Evolutionary conservation across 2,329 filamentous ascomycete genomes (phyloP).

Genomic region (Microthyrium microscopicum): DNA sequence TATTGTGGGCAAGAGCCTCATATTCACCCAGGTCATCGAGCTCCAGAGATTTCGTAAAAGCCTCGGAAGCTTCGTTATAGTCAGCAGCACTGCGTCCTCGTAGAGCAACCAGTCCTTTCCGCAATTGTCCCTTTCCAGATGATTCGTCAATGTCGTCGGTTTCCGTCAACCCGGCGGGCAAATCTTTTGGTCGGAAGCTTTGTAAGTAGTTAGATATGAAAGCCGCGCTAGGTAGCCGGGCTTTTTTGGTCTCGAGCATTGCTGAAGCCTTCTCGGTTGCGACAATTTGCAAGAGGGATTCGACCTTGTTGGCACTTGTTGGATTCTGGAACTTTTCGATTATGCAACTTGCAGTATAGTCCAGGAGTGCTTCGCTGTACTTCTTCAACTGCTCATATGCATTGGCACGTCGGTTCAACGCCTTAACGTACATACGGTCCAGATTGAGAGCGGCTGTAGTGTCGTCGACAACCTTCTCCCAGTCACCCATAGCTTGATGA

Average conservation of each 20-base stretch:
- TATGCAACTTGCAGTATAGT: conserved; percentile 98
- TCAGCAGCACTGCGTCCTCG: conserved; percentile 76
- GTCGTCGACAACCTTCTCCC: conserved; percentile 93
- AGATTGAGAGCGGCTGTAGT: conserved; percentile 88
- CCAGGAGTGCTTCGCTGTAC: conserved; percentile 86
- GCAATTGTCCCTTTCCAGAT: conserved; percentile 70
- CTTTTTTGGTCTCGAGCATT: conserved; percentile 63
- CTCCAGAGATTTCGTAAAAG: conserved; percentile 80
- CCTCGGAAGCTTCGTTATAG: conserved; percentile 72
- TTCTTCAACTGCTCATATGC: conserved; percentile 87
- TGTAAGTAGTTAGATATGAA: conserved; percentile 98
- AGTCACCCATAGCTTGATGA: conserved; percentile 83
- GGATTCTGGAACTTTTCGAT: conserved; percentile 96
- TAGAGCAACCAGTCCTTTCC: conserved; percentile 66
- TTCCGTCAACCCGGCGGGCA: conserved; percentile 70
- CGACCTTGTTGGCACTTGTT: conserved; percentile 71
- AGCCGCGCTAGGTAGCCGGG: conserved; percentile 84
- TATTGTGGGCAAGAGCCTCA: conserved; percentile 87
- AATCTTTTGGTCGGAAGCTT: conserved; percentile 76
- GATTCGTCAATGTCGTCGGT: conserved; percentile 59
- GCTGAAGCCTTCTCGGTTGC: conserved; percentile 86
- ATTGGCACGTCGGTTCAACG: conserved; percentile 86
- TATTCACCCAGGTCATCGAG: conserved; percentile 62
- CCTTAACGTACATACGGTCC: conserved; percentile 93
- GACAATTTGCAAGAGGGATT: conserved; percentile 89